Percentiles rank a stretch among this genome's conserved stretches.
Evolutionary conservation across 345 rosid species (phyloP).

Genomic region (Hevea brasiliensis): DNA sequence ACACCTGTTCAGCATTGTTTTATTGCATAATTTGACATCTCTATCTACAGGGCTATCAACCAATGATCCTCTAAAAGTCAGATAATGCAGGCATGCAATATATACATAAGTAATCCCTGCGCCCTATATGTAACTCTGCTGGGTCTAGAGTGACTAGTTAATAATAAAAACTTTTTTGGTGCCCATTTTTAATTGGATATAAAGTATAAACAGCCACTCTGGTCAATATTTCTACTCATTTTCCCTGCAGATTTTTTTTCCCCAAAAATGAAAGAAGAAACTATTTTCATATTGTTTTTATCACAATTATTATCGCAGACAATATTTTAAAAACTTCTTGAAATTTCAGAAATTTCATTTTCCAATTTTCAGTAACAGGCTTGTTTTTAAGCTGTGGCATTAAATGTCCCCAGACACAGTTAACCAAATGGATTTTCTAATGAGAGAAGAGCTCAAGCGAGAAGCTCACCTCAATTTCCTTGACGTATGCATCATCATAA

Average conservation of each 20-base stretch:
- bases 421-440: not conserved
- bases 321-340: not conserved
- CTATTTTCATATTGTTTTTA: not conserved
- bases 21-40: too few relatives aligned
- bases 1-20: too few relatives aligned
- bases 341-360: too few relatives aligned
- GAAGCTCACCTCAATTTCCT: conserved; percentile 78
- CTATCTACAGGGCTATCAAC: not conserved
- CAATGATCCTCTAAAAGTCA: not conserved
- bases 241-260: not conserved
- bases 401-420: not conserved
- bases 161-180: not conserved
- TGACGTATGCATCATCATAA: conserved; percentile 68
- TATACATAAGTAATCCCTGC: too few relatives aligned
- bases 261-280: not conserved
- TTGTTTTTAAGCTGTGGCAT: not conserved
- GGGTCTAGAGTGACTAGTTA: not conserved
- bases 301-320: not conserved
- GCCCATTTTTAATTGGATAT: not conserved
- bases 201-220: not conserved
- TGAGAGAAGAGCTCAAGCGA: conserved; percentile 1
- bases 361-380: not conserved
- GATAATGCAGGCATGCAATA: too few relatives aligned
- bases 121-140: not conserved
- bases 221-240: not conserved